Percentiles rank a stretch among this genome's conserved stretches.
These are phyloP conservation scores for Suillus subaureus DNA, from an alignment of 768 basidiomycete genomes.

Conservation along the genomic window DNA sequence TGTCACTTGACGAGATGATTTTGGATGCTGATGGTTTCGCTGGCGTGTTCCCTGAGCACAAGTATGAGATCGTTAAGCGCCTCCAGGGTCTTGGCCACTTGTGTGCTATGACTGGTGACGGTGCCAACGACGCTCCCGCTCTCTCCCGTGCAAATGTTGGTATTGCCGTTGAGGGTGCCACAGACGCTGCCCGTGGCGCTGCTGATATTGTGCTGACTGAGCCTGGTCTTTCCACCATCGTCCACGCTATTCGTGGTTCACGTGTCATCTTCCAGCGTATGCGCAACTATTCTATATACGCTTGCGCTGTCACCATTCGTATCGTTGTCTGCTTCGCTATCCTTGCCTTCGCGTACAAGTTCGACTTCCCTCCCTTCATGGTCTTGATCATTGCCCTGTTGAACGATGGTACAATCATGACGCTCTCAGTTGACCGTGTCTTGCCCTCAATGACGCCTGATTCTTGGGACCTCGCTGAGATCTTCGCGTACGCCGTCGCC, in stretches of 20 bases:
- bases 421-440: constrained; percentile 93
- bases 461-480: constrained; percentile 95
- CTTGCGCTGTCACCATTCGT: constrained; percentile 96
- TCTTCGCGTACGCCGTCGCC: constrained; percentile 92
- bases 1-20: constrained; percentile 94
- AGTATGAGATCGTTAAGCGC: constrained; percentile 99
- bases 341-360: constrained; percentile 93
- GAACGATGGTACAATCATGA: constrained; percentile 99
- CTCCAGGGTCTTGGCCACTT: constrained; percentile 95
- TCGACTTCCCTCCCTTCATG: constrained; percentile 99
- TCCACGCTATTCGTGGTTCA: constrained; percentile 97
- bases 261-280: constrained; percentile 99
- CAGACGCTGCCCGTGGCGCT: constrained; percentile 97
- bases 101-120: constrained; percentile 99
- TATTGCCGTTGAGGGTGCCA: constrained; percentile 99
- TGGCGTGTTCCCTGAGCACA: constrained; percentile 99
- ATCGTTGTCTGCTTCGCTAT: constrained; percentile 97
- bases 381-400: constrained; percentile 95
- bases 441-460: constrained; percentile 92
- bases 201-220: constrained; percentile 98
- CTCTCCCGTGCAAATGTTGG: constrained; percentile 98
- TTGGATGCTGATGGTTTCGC: constrained; percentile 99
- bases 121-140: constrained; percentile 98
- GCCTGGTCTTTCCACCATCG: constrained; percentile 98
- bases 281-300: constrained; percentile 98